A percentile compares a stretch with the other conserved stretches of the same genome.
Evolutionary conservation across 139 green algal species (phyloP).

Genomic region (Zygnema circumcarinatum): DNA sequence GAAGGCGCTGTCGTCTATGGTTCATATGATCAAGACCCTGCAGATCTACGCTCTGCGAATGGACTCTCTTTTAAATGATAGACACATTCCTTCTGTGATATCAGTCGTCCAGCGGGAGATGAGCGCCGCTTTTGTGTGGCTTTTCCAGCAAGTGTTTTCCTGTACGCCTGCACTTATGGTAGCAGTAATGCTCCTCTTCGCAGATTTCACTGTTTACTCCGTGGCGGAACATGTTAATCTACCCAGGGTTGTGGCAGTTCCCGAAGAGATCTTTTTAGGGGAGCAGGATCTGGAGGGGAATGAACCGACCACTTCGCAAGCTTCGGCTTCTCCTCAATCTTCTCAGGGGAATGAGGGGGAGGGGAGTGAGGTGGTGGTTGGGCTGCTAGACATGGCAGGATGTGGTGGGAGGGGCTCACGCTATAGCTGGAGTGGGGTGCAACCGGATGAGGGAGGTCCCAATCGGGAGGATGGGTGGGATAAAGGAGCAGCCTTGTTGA

Average conservation of each 20-base stretch:
- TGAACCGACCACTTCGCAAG: neutral
- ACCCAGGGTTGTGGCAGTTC: neutral
- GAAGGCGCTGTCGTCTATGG: slow-evolving; percentile 39
- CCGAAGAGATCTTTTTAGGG: neutral
- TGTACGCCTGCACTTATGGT: slow-evolving; percentile 35
- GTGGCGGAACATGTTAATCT: slow-evolving; percentile 19
- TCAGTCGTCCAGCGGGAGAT: slow-evolving; percentile 22
- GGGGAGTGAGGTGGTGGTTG: neutral
- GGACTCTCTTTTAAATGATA: slow-evolving; percentile 16
- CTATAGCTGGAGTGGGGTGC: neutral
- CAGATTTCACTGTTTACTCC: slow-evolving; percentile 35
- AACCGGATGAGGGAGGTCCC: neutral
- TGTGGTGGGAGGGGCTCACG: neutral
- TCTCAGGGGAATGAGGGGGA: neutral
- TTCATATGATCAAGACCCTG: slow-evolving; percentile 29
- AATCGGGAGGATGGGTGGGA: neutral
- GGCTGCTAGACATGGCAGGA: neutral
- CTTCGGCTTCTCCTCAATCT: neutral
- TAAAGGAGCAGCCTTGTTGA: neutral
- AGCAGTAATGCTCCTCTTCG: slow-evolving; percentile 28
- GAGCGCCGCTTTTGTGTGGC: slow-evolving; percentile 25
- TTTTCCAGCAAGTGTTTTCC: slow-evolving; percentile 44
- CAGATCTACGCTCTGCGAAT: slow-evolving; percentile 38
- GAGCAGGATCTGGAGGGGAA: neutral
- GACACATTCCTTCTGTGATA: slow-evolving; percentile 3